Percentiles rank a stretch among this genome's conserved stretches.
Conservation (phyloP, 2,329 filamentous ascomycete genomes). For the Westerdykella ornata region DNA sequence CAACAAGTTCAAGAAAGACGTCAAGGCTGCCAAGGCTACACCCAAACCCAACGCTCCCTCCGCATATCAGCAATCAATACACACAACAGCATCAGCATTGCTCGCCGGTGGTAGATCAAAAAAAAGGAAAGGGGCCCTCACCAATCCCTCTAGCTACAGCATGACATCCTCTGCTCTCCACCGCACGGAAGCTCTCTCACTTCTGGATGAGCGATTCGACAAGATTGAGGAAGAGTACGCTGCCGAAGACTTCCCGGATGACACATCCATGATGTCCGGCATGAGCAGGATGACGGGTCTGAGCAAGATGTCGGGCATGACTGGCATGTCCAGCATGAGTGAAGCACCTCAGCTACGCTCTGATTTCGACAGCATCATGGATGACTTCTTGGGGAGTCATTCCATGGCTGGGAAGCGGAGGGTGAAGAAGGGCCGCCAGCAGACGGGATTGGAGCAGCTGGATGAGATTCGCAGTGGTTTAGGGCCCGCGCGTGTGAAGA, state of each 20-base stretch:
- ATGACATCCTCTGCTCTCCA: constrained; percentile 87
- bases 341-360: constrained; percentile 53
- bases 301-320: constrained; percentile 31
- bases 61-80: constrained; percentile 61
- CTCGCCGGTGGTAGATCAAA: constrained; percentile 70
- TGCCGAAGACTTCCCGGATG: constrained; percentile 36
- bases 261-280: constrained; percentile 43
- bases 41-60: constrained; percentile 48
- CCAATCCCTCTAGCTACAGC: constrained; percentile 77
- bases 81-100: constrained; percentile 63
- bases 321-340: constrained; percentile 22
- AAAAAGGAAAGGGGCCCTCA: constrained; percentile 92
- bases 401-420: constrained; percentile 60
- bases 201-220: constrained; percentile 88
- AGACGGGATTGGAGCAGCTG: constrained; percentile 77
- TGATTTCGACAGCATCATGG: constrained; percentile 86
- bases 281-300: constrained; percentile 48
- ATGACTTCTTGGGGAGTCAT: constrained; percentile 79
- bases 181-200: constrained; percentile 76
- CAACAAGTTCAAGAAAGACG: constrained; percentile 84
- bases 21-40: constrained; percentile 41
- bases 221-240: constrained; percentile 76
- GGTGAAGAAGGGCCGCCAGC: constrained; percentile 73
- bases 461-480: constrained; percentile 80
- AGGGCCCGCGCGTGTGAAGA: constrained; percentile 62